Conservation (phyloP, 176 grass and related monocot genomes). For the Phoenix dactylifera region DNA sequence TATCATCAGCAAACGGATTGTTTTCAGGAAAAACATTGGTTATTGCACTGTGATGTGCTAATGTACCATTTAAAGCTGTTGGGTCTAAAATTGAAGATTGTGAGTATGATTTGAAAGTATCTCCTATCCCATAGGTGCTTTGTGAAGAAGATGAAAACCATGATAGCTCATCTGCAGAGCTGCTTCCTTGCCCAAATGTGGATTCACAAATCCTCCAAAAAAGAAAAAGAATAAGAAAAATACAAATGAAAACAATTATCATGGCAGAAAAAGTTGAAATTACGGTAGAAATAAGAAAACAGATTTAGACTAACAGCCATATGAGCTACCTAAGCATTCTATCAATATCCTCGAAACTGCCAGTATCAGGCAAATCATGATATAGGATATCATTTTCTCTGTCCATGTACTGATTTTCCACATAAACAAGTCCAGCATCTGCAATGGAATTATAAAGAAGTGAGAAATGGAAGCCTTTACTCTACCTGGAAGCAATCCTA, state of each 20-base stretch:
- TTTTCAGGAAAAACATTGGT: not conserved
- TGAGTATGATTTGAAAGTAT: constrained; percentile 1
- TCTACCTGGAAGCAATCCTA: not conserved
- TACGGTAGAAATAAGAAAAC: not conserved
- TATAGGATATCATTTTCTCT: constrained; percentile 17
- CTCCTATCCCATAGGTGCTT: constrained; percentile 6
- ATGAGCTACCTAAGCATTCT: constrained; percentile 26
- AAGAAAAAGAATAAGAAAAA: constrained; percentile 12
- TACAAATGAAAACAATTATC: not conserved
- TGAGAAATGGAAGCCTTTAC: constrained; percentile 3
- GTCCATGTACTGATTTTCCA: constrained; percentile 13
- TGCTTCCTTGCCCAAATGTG: constrained; percentile 32
- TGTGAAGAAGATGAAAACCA: constrained; percentile 33
- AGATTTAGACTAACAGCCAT: not conserved
- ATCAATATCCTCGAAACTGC: constrained; percentile 29
- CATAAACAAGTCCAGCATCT: not conserved
- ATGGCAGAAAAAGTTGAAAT: not conserved
- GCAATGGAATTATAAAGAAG: constrained; percentile 1
- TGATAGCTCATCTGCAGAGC: constrained; percentile 23
- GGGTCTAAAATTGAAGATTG: constrained; percentile 3
- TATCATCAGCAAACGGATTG: not conserved
- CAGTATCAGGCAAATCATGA: constrained; percentile 35
- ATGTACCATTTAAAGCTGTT: not conserved
- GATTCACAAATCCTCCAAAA: constrained; percentile 29
- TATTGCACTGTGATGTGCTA: not conserved